Evolutionary conservation across 2,329 filamentous ascomycete species (phyloP).

Genomic region (Fusarium mexicanum): DNA sequence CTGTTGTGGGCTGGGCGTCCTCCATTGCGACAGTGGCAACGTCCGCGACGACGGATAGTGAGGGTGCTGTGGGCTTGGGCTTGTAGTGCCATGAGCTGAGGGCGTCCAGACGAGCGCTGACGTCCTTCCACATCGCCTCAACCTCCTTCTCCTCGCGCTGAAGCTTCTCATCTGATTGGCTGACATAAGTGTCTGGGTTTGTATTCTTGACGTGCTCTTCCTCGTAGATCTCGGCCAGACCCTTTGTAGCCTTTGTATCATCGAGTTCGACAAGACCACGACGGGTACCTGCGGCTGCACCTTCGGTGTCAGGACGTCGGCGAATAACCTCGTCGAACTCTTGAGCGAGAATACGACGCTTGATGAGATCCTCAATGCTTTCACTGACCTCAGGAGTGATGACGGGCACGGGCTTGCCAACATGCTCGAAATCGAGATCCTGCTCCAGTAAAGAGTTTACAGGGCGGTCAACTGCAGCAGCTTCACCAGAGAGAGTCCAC

Average conservation of each 20-base stretch:
- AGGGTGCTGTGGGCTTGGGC: conserved; percentile 83
- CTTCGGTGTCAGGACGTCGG: conserved; percentile 78
- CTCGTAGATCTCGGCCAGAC: conserved; percentile 93
- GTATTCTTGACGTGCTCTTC: conserved; percentile 84
- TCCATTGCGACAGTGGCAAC: conserved; percentile 95
- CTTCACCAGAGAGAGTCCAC: conserved; percentile 92
- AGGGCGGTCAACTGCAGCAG: conserved; percentile 81
- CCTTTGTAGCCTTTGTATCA: conserved; percentile 86
- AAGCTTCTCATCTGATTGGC: conserved; percentile 83
- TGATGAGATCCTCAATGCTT: conserved; percentile 92
- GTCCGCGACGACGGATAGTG: conserved; percentile 87
- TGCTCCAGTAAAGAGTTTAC: conserved; percentile 93
- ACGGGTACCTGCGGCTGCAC: conserved; percentile 67
- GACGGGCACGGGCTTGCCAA: conserved; percentile 93
- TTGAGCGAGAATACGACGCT: conserved; percentile 86
- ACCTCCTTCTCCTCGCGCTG: conserved; percentile 86
- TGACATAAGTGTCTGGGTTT: conserved; percentile 82
- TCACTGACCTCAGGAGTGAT: conserved; percentile 92
- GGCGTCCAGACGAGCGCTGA: conserved; percentile 83
- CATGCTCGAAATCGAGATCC: conserved; percentile 94
- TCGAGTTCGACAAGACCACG: conserved; percentile 83
- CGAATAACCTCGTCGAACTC: conserved; percentile 93
- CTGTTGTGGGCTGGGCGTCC: conserved; percentile 88
- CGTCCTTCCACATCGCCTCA: conserved; percentile 81
- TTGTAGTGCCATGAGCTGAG: conserved; percentile 96